Percentiles rank a stretch among this genome's conserved stretches.
Conservation (phyloP, 2,329 filamentous ascomycete genomes). For the Didymella segeticola region DNA sequence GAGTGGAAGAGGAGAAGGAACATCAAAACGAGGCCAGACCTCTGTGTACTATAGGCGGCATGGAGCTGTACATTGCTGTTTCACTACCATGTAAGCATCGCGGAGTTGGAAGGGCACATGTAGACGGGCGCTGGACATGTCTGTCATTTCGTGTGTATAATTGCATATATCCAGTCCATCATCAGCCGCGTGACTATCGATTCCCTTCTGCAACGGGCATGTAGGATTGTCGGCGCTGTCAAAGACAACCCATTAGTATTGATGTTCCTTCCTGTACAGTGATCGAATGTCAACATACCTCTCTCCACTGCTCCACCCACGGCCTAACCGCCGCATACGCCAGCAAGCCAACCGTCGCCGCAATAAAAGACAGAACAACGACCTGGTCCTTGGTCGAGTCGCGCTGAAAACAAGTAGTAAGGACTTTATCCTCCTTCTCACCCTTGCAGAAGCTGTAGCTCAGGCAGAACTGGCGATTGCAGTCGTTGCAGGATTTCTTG, state of each 20-base stretch:
- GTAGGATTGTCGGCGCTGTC: conserved; percentile 53
- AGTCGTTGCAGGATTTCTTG: conserved; percentile 67
- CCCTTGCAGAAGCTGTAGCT: conserved; percentile 67
- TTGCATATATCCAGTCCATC: conserved; percentile 24
- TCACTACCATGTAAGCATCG: conserved; percentile 43
- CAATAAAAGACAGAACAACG: conserved; percentile 71
- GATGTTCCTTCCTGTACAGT: no score
- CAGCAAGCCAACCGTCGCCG: conserved; percentile 66
- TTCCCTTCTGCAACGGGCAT: conserved; percentile 56
- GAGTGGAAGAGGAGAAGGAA: conserved; percentile 3
- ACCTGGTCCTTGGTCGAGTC: conserved; percentile 72
- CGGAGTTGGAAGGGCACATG: conserved; percentile 36
- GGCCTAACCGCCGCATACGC: conserved; percentile 67
- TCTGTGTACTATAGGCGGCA: conserved; percentile 42
- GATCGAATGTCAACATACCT: conserved; percentile 58
- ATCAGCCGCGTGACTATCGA: conserved; percentile 11
- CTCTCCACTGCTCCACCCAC: conserved; percentile 63
- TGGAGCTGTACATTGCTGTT: conserved; percentile 44
- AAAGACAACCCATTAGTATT: no score
- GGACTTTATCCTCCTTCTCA: conserved; percentile 68
- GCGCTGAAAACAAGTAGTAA: conserved; percentile 71
- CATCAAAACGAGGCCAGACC: no score
- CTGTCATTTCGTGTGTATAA: conserved; percentile 37
- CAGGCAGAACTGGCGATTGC: conserved; percentile 71
- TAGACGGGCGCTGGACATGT: conserved; percentile 36